These are phyloP conservation scores for Neurospora cerealis DNA, from an alignment of 495 filamentous ascomycete species.

Conservation along the genomic window DNA sequence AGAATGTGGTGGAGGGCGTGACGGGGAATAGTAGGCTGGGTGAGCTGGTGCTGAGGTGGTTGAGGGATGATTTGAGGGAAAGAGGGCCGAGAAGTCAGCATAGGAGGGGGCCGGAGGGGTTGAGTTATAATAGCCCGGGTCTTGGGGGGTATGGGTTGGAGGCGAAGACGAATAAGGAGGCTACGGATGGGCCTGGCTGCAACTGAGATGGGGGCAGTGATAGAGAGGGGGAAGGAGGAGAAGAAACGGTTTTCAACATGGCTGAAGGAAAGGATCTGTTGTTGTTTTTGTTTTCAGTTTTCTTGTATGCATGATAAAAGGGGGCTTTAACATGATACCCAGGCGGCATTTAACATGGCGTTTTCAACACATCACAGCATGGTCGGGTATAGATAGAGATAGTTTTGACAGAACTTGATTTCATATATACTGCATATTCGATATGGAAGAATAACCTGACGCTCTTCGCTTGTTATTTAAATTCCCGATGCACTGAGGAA, in stretches of 20 bases:
- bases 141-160: conserved; percentile 78
- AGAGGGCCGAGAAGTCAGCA: conserved; percentile 63
- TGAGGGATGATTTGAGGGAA: conserved; percentile 70
- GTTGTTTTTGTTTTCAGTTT: not conserved
- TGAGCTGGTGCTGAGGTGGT: conserved; percentile 77
- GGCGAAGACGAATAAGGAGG: conserved; percentile 30
- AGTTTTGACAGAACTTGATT: not conserved
- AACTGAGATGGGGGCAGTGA: not conserved
- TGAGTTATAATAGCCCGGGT: conserved; percentile 59
- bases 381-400: not conserved
- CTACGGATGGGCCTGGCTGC: not conserved
- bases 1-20: conserved; percentile 33
- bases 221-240: not conserved
- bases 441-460: not conserved
- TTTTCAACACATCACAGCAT: conserved; percentile 1
- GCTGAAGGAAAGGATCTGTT: not conserved
- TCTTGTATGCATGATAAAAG: not conserved
- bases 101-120: conserved; percentile 50
- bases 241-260: not conserved
- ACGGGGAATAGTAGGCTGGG: conserved; percentile 68
- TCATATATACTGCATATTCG: not conserved
- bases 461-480: not conserved
- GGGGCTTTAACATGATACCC: conserved; percentile 18
- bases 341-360: conserved; percentile 19
- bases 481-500: not conserved